Percentiles rank a stretch among this genome's conserved stretches.
phyloP scores from a whole-genome alignment of 805 yeast genomes.

The Metschnikowia colocasiae region DNA sequence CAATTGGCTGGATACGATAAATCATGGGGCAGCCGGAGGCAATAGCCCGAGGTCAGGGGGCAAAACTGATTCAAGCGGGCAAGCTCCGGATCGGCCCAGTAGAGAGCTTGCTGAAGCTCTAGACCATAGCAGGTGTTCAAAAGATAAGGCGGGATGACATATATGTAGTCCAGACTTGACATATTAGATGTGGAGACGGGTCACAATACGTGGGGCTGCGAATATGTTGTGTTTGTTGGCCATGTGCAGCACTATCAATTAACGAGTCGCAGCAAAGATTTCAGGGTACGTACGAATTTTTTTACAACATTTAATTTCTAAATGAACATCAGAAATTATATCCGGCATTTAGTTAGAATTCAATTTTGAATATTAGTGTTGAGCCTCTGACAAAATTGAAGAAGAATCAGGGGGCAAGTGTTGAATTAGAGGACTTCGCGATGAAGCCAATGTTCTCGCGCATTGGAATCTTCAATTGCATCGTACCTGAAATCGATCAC shows the following conservation, averaged over 20 bases:
- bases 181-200: constrained; percentile 7
- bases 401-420: background rate
- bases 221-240: constrained; percentile 1
- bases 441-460: background rate
- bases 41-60: constrained; percentile 24
- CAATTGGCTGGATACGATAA: constrained; percentile 10
- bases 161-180: constrained; percentile 19
- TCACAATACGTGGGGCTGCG: constrained; percentile 6
- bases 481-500: background rate
- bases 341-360: no score
- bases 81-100: constrained; percentile 23
- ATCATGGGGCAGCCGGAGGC: constrained; percentile 18
- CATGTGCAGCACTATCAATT: constrained; percentile 5
- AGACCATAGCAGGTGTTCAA: constrained; percentile 37
- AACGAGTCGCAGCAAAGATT: background rate
- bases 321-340: no score
- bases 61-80: constrained; percentile 27
- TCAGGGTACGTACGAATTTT: background rate
- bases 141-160: constrained; percentile 42
- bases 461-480: background rate
- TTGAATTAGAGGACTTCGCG: background rate
- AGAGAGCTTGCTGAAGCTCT: constrained; percentile 25
- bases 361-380: no score
- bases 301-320: no score
- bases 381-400: no score